Conservation (phyloP, 2,329 filamentous ascomycete species). For the Teratosphaeriaceae sp. region DNA sequence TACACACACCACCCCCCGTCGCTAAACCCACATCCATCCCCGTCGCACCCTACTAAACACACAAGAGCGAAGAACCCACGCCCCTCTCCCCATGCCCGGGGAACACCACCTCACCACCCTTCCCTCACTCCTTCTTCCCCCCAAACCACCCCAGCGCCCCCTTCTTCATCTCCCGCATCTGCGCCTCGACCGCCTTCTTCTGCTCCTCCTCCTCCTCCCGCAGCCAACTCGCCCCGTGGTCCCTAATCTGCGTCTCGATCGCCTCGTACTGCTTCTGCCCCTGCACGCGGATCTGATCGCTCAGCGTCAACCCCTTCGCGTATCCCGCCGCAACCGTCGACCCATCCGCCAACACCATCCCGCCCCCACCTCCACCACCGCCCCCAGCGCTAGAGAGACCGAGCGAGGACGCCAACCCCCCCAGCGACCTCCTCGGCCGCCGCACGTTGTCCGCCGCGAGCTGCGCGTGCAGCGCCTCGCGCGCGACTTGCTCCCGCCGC, state of each 20-base stretch:
- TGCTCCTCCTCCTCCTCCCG: slow-evolving; percentile 85
- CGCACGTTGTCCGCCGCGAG: slow-evolving; percentile 62
- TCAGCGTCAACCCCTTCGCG: slow-evolving; percentile 92
- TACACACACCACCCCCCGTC: neutral
- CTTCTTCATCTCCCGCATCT: slow-evolving; percentile 86
- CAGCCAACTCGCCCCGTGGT: slow-evolving; percentile 92
- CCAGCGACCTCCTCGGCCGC: slow-evolving; percentile 54
- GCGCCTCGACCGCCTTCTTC: slow-evolving; percentile 84
- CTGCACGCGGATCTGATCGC: slow-evolving; percentile 86
- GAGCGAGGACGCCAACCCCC: slow-evolving; percentile 48
- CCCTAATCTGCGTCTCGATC: slow-evolving; percentile 82
- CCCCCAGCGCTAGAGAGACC: slow-evolving; percentile 71
- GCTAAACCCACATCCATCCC: neutral
- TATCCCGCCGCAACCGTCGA: slow-evolving; percentile 68
- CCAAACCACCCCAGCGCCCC: slow-evolving; percentile 57
- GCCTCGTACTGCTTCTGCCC: slow-evolving; percentile 85
- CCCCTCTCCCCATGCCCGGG: no score
- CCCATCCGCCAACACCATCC: slow-evolving; percentile 44
- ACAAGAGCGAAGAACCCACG: slow-evolving; percentile 1
- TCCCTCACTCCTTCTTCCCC: slow-evolving; percentile 11
- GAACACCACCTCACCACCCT: neutral
- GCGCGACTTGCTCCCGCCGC: slow-evolving; percentile 74
- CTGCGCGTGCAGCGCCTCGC: slow-evolving; percentile 77
- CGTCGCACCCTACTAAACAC: neutral
- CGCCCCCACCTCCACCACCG: slow-evolving; percentile 46